phyloP scores from a whole-genome alignment of 2,329 filamentous ascomycete genomes.

The Venturia asperata region DNA sequence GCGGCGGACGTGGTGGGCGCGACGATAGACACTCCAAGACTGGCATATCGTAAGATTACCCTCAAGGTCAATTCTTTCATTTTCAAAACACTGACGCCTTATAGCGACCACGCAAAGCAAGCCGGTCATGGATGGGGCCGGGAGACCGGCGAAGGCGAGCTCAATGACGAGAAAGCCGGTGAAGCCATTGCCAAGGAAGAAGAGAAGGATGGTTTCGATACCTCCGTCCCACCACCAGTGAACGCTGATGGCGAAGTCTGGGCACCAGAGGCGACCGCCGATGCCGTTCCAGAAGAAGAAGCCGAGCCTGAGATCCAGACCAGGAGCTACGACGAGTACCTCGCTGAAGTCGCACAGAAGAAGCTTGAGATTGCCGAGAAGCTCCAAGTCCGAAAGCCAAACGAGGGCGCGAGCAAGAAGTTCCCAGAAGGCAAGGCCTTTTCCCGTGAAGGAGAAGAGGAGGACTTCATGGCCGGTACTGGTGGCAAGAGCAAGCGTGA shows the following conservation, averaged over 20 bases:
- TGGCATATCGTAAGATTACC: slow-evolving; percentile 48
- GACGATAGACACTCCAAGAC: slow-evolving; percentile 58
- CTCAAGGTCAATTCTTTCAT: neutral
- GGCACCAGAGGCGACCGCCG: slow-evolving; percentile 25
- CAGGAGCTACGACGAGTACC: slow-evolving; percentile 85
- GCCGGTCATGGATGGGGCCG: slow-evolving; percentile 84
- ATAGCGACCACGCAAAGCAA: slow-evolving; percentile 76
- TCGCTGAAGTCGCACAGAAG: slow-evolving; percentile 69
- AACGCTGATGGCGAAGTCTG: slow-evolving; percentile 41
- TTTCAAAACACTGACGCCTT: neutral
- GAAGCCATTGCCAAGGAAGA: slow-evolving; percentile 83
- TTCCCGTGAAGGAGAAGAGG: slow-evolving; percentile 51
- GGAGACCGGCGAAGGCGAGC: slow-evolving; percentile 71
- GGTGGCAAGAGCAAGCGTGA: slow-evolving; percentile 72
- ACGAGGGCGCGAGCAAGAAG: slow-evolving; percentile 93
- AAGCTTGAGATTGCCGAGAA: slow-evolving; percentile 62
- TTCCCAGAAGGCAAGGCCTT: slow-evolving; percentile 76
- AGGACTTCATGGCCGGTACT: slow-evolving; percentile 64
- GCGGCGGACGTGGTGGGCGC: slow-evolving; percentile 33
- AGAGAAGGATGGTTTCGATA: slow-evolving; percentile 59
- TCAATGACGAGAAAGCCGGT: slow-evolving; percentile 85
- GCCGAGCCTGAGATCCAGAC: slow-evolving; percentile 69
- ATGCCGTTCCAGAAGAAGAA: slow-evolving; percentile 36
- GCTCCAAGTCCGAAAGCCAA: slow-evolving; percentile 75
- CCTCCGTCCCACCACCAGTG: slow-evolving; percentile 35